Percentiles rank a stretch among this genome's conserved stretches.
These are phyloP conservation scores for Amborella trichopoda DNA, from an alignment of 164 flowering plant species.

Conservation along the genomic window DNA sequence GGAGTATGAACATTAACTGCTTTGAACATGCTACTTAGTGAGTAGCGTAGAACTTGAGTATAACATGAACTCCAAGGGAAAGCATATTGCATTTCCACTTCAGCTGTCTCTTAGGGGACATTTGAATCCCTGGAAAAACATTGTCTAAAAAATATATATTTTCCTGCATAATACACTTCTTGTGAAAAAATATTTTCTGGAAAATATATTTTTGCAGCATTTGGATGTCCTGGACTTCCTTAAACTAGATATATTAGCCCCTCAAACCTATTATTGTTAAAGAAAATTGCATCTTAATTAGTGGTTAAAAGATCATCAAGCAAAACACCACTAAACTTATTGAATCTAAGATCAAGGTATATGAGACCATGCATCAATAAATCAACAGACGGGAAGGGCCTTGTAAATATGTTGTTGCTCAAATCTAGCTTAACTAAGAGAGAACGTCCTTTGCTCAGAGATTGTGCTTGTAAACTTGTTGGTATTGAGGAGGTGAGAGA, in stretches of 20 bases:
- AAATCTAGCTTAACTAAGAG: slow-evolving; percentile 61
- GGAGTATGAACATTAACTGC: too few species aligned
- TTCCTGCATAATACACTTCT: too few species aligned
- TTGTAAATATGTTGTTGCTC: slow-evolving; percentile 76
- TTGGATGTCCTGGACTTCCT: too few species aligned
- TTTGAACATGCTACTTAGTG: too few species aligned
- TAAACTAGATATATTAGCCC: slow-evolving; percentile 56
- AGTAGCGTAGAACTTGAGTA: too few species aligned
- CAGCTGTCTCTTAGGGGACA: too few species aligned
- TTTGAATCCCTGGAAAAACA: too few species aligned
- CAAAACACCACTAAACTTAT: slow-evolving; percentile 55
- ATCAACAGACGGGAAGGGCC: slow-evolving; percentile 44
- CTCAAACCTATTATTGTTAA: slow-evolving; percentile 65
- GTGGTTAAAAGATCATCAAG: slow-evolving; percentile 60
- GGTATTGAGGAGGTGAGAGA: slow-evolving; percentile 64
- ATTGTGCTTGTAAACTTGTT: slow-evolving; percentile 66
- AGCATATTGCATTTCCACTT: too few species aligned
- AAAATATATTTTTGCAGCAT: too few species aligned
- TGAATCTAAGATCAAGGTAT: slow-evolving; percentile 77
- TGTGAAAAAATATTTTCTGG: too few species aligned
- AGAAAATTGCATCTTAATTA: slow-evolving; percentile 60
- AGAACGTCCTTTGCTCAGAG: slow-evolving; percentile 39
- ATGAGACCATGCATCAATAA: slow-evolving; percentile 54
- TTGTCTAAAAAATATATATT: too few species aligned
- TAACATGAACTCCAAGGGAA: too few species aligned